Percentiles rank a stretch among this genome's conserved stretches.
Evolutionary conservation across 495 filamentous ascomycete species (phyloP).

Genomic region (Podospora pseudocomata): DNA sequence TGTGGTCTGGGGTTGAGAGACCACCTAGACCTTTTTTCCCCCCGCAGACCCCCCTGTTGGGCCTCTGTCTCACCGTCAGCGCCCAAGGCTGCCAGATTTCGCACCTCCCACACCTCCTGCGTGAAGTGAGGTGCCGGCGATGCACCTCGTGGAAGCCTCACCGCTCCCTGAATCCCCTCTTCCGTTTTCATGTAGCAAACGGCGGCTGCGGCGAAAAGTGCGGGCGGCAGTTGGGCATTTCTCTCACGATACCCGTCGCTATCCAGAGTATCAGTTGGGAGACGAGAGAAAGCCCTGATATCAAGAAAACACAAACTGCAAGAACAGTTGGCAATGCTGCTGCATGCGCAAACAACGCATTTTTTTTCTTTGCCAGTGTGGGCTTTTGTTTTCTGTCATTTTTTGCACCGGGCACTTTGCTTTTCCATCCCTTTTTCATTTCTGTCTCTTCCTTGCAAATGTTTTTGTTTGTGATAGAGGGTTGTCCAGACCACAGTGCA

Average conservation of each 20-base stretch:
- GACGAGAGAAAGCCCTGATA: not conserved
- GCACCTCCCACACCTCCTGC: conserved; percentile 1
- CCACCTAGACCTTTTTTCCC: not conserved
- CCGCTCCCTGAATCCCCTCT: not conserved
- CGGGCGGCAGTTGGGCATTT: conserved; percentile 3
- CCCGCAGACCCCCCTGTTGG: not conserved
- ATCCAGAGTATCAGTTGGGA: not conserved
- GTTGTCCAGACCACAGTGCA: not conserved
- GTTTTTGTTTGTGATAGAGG: not conserved
- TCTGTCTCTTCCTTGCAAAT: not conserved
- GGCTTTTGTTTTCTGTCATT: not conserved
- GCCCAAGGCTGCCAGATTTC: conserved; percentile 11
- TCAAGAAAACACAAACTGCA: not conserved
- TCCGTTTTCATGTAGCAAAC: not conserved
- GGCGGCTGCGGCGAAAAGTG: not conserved
- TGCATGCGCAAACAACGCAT: not conserved
- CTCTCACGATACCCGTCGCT: not conserved
- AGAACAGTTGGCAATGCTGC: conserved; percentile 1
- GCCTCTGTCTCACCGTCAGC: not conserved
- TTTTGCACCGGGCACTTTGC: not conserved
- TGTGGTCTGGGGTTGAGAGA: not conserved
- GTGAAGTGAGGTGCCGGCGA: not conserved
- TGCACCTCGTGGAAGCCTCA: not conserved
- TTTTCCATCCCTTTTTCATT: not conserved
- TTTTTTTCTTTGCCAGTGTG: not conserved